phyloP scores from a whole-genome alignment of 169 alveolate genomes.

The Cryptosporidium tyzzeri region DNA sequence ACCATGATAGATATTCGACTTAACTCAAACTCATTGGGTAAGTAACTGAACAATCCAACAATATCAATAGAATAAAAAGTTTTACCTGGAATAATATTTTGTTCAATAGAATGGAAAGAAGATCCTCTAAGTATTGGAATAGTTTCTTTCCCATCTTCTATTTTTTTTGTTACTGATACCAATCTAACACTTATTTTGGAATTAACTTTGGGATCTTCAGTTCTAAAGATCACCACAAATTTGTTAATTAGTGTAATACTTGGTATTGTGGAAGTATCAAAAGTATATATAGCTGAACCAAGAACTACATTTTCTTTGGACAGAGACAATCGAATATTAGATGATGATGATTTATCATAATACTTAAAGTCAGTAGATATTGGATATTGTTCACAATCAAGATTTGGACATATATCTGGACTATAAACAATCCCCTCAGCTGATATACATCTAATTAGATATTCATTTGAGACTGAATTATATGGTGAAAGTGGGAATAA shows the following conservation, averaged over 20 bases:
- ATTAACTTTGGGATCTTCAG: not conserved
- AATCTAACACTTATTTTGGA: slow-evolving; percentile 48
- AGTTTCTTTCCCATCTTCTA: not conserved
- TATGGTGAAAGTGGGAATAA: slow-evolving; percentile 38
- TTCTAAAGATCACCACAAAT: slow-evolving; percentile 17
- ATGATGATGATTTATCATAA: slow-evolving; percentile 21
- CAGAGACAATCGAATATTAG: slow-evolving; percentile 16
- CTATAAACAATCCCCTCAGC: slow-evolving; percentile 38
- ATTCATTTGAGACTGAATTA: slow-evolving; percentile 38
- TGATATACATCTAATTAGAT: slow-evolving; percentile 17
- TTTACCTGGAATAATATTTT: slow-evolving; percentile 27
- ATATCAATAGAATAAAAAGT: slow-evolving; percentile 51
- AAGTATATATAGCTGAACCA: slow-evolving; percentile 36
- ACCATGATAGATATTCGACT: slow-evolving; percentile 15
- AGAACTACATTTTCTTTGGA: slow-evolving; percentile 16
- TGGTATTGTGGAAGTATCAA: slow-evolving; percentile 53
- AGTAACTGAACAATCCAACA: slow-evolving; percentile 20
- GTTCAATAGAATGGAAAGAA: slow-evolving; percentile 40
- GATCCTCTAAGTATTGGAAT: slow-evolving; percentile 52
- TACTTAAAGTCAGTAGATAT: slow-evolving; percentile 19
- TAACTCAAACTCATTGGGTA: slow-evolving; percentile 44
- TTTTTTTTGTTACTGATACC: slow-evolving; percentile 20
- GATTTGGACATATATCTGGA: slow-evolving; percentile 37
- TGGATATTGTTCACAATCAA: slow-evolving; percentile 10
- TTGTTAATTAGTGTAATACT: slow-evolving; percentile 42